These are phyloP conservation scores for Aspergillus incahuasiensis DNA, from an alignment of 495 filamentous ascomycete species.

Conservation along the genomic window DNA sequence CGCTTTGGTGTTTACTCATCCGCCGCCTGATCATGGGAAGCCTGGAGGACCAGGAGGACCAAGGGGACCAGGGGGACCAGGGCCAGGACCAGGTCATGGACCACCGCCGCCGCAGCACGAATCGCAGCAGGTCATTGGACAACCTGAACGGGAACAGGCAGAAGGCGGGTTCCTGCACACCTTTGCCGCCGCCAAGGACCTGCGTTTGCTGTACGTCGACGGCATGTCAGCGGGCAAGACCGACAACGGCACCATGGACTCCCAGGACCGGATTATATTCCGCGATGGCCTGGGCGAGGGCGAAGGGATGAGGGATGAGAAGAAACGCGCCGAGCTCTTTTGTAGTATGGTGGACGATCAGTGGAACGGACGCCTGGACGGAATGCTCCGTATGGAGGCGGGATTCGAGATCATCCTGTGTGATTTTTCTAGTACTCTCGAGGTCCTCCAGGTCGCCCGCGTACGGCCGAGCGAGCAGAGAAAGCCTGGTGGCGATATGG, in stretches of 20 bases:
- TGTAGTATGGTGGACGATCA: conserved; percentile 44
- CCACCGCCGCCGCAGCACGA: background rate
- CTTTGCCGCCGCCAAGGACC: conserved; percentile 43
- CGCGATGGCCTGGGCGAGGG: conserved; percentile 6
- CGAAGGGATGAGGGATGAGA: conserved; percentile 29
- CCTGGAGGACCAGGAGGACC: background rate
- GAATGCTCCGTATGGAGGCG: conserved; percentile 61
- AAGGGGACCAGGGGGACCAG: too few relatives aligned
- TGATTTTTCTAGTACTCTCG: conserved; percentile 46
- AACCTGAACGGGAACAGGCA: background rate
- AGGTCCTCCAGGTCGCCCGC: conserved; percentile 25
- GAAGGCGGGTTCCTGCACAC: conserved; percentile 43
- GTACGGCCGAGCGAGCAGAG: conserved; percentile 21
- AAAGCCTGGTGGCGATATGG: conserved; percentile 9
- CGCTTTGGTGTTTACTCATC: conserved; percentile 49
- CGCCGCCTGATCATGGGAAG: conserved; percentile 8
- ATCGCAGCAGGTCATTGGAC: background rate
- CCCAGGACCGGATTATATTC: conserved; percentile 50
- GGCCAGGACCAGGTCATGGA: too few relatives aligned
- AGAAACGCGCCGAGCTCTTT: conserved; percentile 40
- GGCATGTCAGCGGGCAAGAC: conserved; percentile 56
- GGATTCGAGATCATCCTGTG: conserved; percentile 71
- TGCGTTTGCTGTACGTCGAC: conserved; percentile 57
- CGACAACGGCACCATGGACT: conserved; percentile 53
- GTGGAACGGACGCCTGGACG: conserved; percentile 52